These are phyloP conservation scores for Rhododendron vialii DNA, from an alignment of 148 eudicot genomes.

Conservation along the genomic window DNA sequence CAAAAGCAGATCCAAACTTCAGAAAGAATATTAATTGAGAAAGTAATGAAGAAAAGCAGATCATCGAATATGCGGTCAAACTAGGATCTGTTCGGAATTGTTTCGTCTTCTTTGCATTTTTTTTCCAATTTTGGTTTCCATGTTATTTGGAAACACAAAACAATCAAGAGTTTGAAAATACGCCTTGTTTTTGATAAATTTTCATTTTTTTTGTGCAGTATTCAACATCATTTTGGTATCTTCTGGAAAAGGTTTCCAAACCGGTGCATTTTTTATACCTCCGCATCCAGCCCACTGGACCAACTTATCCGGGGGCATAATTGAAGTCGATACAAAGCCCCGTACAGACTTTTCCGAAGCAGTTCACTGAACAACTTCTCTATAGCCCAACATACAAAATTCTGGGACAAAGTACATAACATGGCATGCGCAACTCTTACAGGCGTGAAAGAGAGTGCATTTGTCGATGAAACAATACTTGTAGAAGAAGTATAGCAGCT, in stretches of 20 bases:
- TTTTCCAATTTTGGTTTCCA: neutral
- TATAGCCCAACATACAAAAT: neutral
- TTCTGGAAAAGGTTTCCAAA: no score
- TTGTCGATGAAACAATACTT: conserved; percentile 36
- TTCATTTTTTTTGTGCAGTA: no score
- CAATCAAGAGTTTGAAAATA: neutral
- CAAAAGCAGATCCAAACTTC: neutral
- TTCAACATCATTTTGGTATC: no score
- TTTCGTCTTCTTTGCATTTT: neutral
- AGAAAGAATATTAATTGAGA: neutral
- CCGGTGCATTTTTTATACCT: no score
- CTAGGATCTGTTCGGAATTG: neutral
- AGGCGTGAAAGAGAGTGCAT: neutral
- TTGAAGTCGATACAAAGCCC: neutral
- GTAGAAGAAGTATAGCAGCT: conserved; percentile 70
- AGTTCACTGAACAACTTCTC: neutral
- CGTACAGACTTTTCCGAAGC: no score
- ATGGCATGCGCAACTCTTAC: neutral
- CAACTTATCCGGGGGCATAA: neutral
- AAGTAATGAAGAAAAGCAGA: neutral
- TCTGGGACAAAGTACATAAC: neutral
- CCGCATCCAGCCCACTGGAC: neutral
- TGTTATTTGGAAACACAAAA: neutral
- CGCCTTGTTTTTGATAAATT: neutral
- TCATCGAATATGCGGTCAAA: neutral